Evolutionary conservation across 805 yeast species (phyloP), one percentile per base, ranked within the genome.

Genomic region (Metschnikowia kunwiensis): DNA sequence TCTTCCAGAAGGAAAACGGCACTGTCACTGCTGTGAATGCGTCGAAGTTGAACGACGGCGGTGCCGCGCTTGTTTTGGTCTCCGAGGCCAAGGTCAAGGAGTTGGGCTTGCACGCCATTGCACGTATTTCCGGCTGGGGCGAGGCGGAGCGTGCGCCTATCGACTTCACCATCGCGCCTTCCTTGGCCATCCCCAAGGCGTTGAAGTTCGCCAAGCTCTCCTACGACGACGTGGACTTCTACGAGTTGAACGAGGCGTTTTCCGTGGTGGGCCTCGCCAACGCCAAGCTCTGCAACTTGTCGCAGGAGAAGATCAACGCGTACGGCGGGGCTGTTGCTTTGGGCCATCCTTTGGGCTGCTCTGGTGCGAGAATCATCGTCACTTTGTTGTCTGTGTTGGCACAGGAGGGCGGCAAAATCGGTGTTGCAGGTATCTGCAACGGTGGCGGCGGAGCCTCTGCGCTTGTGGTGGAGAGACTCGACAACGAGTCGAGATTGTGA

Each of bases 371-470:
- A 74, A 77, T 93, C 55, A 78, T 93, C 40, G 89, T 86, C 49
- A 93, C 98, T 19, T 75, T 93, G 63, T 55, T 80, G 41, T 77
- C 87, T 32, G 88, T 89, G 12, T 77, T 93, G 58, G 49, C 65
- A 24, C 96, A 91, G 70, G 97, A 93, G 72, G 69, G 67, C 42
- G 73, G 73, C 45, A 86, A 82, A 69, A 63, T 80, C 51, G 99
- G 99, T 62, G 87, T 80, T 50, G 97, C 96, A 54, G 96, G 87
- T 62, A 82, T 93, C 59, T 93, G 98, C 76, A 93, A 93, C 65
- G 98, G 99, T 72, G 99, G 99, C 57, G 99, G 99, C 61, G 99
- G 98, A 61, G 97, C 97, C 32, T 83, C 95, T 38, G 82, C 97
- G 17, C 72, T 93, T 54, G 86, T 93, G 44, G 77, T 93, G 54